These are phyloP conservation scores for Dalbergia oliveri DNA, from an alignment of 306 rosid species.

Conservation along the genomic window DNA sequence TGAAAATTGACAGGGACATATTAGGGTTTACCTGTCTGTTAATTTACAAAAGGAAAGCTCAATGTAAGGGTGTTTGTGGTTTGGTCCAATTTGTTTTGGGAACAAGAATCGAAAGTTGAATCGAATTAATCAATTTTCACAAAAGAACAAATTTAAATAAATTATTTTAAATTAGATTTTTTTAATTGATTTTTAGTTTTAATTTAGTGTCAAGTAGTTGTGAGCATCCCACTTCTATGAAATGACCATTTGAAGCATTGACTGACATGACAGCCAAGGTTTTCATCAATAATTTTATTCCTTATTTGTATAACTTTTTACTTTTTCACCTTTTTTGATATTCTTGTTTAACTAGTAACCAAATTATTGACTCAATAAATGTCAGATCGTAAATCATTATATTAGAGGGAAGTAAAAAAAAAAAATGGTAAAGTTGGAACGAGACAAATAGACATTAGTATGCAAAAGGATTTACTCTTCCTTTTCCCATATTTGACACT, in stretches of 20 bases:
- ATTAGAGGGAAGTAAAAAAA: background rate
- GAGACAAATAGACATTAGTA: background rate
- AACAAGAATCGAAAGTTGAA: too few relatives aligned
- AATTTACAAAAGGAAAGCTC: background rate
- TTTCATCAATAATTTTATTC: background rate
- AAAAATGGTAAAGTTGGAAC: background rate
- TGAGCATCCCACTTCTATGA: too few relatives aligned
- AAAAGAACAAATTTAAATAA: too few relatives aligned
- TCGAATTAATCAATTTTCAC: too few relatives aligned
- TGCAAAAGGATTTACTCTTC: background rate
- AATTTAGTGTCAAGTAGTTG: too few relatives aligned
- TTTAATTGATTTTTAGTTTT: too few relatives aligned
- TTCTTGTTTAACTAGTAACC: background rate
- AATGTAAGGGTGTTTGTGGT: too few relatives aligned
- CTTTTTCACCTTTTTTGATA: background rate
- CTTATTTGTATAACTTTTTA: background rate
- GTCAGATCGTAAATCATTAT: background rate
- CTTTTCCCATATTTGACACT: background rate
- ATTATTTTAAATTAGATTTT: too few relatives aligned
- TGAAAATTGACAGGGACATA: too few relatives aligned
- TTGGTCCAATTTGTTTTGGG: background rate
- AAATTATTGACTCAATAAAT: background rate
- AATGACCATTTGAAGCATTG: background rate
- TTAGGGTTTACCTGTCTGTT: too few relatives aligned
- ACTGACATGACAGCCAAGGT: background rate